phyloP scores from a whole-genome alignment of 164 flowering plant species.

The Umbellularia californica region DNA sequence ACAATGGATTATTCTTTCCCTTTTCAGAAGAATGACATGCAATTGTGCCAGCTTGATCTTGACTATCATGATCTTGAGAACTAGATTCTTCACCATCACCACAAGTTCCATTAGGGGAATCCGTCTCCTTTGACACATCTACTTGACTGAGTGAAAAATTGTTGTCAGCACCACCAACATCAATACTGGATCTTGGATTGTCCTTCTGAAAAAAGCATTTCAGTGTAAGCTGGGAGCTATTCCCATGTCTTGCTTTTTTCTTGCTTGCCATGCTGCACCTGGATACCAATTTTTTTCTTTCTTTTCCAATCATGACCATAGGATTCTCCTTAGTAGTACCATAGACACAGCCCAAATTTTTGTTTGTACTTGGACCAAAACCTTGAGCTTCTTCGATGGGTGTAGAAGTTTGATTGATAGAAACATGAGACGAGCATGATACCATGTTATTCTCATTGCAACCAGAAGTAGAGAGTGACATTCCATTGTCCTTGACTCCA shows the following conservation, averaged over 20 bases:
- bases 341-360: background rate
- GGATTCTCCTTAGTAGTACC: constrained; percentile 9
- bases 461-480: constrained; percentile 16
- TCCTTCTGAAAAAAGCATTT: constrained; percentile 65
- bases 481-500: constrained; percentile 18
- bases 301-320: constrained; percentile 5
- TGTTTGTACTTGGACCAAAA: constrained; percentile 8
- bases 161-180: constrained; percentile 5
- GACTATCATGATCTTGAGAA: constrained; percentile 14
- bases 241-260: constrained; percentile 47
- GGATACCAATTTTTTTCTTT: constrained; percentile 13
- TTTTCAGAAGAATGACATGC: constrained; percentile 23
- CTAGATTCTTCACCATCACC: constrained; percentile 13
- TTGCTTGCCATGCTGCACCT: constrained; percentile 14
- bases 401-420: constrained; percentile 10
- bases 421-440: constrained; percentile 8
- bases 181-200: constrained; percentile 20
- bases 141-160: constrained; percentile 20
- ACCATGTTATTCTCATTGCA: constrained; percentile 21
- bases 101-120: constrained; percentile 15
- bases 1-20: constrained; percentile 41
- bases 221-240: constrained; percentile 62
- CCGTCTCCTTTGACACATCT: constrained; percentile 9
- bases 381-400: constrained; percentile 15
- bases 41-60: constrained; percentile 24